Base-by-base conservation (phyloP, 106 monocot species). In the Xerophyta viscosa region DNA sequence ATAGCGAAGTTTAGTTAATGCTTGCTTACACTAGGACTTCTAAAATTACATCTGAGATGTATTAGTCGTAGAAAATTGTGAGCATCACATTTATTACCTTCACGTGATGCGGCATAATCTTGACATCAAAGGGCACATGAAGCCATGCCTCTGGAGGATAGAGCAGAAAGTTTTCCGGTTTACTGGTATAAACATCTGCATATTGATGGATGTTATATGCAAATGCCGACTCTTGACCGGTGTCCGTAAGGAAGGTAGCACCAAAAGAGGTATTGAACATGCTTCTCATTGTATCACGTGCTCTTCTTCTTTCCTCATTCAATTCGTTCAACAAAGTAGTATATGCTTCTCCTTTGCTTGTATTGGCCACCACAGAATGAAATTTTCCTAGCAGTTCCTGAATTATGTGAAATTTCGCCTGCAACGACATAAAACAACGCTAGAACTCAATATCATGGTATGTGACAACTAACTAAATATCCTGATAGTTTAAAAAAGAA, bases 51-150 rank as follows among this genome's bases (percentile, higher is more conserved):
- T n/a, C n/a, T n/a, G n/a, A n/a, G n/a, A n/a, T n/a, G n/a, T n/a
- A n/a, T n/a, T n/a, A n/a, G n/a, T n/a, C n/a, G n/a, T n/a, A n/a
- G n/a, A n/a, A n/a, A n/a, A n/a, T n/a, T n/a, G n/a, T n/a, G n/a
- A n/a, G n/a, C n/a, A n/a, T n/a, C n/a, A n/a, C n/a, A n/a, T n/a
- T n/a, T n/a, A n/a, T n/a, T 57, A 98, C 96, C 82, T 89, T 98
- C 17, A 89, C 77, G 74, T 98, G 85, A 80, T 98, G 96, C 12
- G 89, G 89, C 96, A 98, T 89, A 58, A 98, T 98, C 30, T 98
- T 98, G 51, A 98, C 60, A 66, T 98, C 96, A 49, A 58, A 89
- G 21, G 89, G 96, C n/a, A 73, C 80, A 61, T 98, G 85, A 51
- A 98, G 79, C 96, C 96, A 98, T 31, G 89, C 70, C 37, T 98